Evolutionary conservation across 108 stramenopile genomes (phyloP).

Genomic region (Nitzschia sp.): DNA sequence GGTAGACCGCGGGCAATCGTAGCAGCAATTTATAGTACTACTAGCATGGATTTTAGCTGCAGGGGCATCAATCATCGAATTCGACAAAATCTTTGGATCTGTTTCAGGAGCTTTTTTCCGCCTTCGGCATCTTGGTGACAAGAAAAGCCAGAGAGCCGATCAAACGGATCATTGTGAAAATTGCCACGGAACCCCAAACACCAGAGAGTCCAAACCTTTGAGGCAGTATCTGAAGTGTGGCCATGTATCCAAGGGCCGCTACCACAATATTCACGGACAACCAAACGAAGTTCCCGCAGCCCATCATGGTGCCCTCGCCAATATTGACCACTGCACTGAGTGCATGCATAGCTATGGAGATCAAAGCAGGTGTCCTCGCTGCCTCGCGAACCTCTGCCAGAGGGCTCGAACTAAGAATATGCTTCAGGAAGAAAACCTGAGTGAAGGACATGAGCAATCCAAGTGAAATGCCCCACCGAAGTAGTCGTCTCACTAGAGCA

Average conservation of each 20-base stretch:
- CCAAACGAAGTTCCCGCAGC: constrained; percentile 41
- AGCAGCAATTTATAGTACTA: too few relatives aligned
- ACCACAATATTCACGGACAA: constrained; percentile 51
- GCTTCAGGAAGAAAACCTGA: constrained; percentile 56
- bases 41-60: too few relatives aligned
- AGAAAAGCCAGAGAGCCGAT: constrained; percentile 54
- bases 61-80: too few relatives aligned
- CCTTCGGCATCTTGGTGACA: background rate
- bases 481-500: constrained; percentile 49
- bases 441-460: constrained; percentile 51
- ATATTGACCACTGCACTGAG: constrained; percentile 73
- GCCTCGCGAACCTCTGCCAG: constrained; percentile 67
- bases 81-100: background rate
- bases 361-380: constrained; percentile 59
- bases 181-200: constrained; percentile 63
- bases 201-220: constrained; percentile 54
- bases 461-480: constrained; percentile 66
- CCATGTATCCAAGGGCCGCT: constrained; percentile 55
- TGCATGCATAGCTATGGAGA: constrained; percentile 58
- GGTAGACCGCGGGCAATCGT: too few relatives aligned
- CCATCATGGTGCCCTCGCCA: constrained; percentile 71
- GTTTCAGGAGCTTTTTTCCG: background rate
- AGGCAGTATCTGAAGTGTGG: constrained; percentile 54
- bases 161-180: constrained; percentile 59
- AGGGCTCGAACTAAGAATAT: constrained; percentile 62